Evolutionary conservation across 257 asterid species (phyloP).

Genomic region (Thymus mandschuricus): DNA sequence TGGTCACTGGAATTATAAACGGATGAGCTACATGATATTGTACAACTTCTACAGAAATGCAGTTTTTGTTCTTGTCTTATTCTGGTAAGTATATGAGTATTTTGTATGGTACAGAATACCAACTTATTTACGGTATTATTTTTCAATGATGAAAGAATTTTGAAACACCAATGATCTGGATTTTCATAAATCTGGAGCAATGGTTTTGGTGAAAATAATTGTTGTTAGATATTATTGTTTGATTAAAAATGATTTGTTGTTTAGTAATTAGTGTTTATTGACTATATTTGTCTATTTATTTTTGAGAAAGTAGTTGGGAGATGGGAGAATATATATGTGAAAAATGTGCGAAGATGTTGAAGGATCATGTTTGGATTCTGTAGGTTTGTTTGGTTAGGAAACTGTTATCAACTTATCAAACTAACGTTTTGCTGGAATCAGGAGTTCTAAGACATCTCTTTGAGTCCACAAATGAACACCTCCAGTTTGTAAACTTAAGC

Average conservation of each 20-base stretch:
- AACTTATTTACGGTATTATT: not conserved
- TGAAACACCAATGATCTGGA: not conserved
- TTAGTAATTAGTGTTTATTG: not conserved
- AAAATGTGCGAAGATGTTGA: not conserved
- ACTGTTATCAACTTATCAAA: not conserved
- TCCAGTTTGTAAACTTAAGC: not conserved
- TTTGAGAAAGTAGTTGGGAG: not conserved
- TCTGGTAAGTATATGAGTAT: conserved; percentile 75
- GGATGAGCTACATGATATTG: conserved; percentile 92
- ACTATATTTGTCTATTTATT: not conserved
- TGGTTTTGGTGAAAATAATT: not conserved
- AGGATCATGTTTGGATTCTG: not conserved
- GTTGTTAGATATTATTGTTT: not conserved
- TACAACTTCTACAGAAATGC: conserved; percentile 96
- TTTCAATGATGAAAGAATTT: not conserved
- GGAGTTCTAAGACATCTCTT: not conserved
- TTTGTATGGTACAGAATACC: conserved; percentile 9
- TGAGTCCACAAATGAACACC: not conserved
- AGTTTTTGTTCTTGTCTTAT: conserved; percentile 74
- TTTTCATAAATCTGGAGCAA: not conserved
- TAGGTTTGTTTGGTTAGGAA: not conserved
- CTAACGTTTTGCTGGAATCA: not conserved
- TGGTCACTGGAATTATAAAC: conserved; percentile 98
- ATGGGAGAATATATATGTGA: not conserved
- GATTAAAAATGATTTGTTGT: not conserved